Evolutionary conservation across 164 flowering plant species (phyloP), one percentile per base, ranked within the genome.

Genomic region (Malania oleifera): DNA sequence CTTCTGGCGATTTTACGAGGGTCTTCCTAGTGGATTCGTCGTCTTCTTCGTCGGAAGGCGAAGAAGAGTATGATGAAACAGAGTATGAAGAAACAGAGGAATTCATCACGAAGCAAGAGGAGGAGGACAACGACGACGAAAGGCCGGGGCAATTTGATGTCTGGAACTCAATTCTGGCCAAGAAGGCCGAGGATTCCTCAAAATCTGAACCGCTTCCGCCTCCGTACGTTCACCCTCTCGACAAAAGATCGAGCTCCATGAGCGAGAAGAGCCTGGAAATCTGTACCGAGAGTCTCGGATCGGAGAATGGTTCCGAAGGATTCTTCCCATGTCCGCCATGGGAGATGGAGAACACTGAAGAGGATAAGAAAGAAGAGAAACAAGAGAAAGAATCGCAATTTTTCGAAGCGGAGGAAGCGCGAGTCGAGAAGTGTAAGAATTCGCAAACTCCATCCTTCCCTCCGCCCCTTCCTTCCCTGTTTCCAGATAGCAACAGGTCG

Each of bases 251-350:
- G 2, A 84, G 82, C 64, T 71, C 78, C 29, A 60, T 91, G 48
- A 83, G 75, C 39, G 75, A 69, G 51, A 79, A 76, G 67, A 91
- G 98, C 47, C 86, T 91, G 3, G 77, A 91, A 63, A 72, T 88
- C 12, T 91, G 98, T 77, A 91, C 97, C 0, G 97, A 91, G 70
- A 81, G 85, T 48, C 91, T 91, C 19, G 97, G 97, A 31, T 91
- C 97, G 5, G 97, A 91, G 67, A 82, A 91, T 0, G 97, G 97
- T 5, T 91, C 93, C 17, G 97, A 84, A 2, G 80, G 79, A 26
- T 83, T 81, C 65, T 80, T 82, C 8, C 68, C 75, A 3, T 63
- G 58, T 60, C 64, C 83, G 0, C 27, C 82, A 6, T 81, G 87
- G 0, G 85, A 75, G 26, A 56, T 49, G 0, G 65, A 70, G 0